Evolutionary conservation across 805 yeast species (phyloP), one percentile per base, ranked within the genome.

Genomic region (Starmerella scarabaei): DNA sequence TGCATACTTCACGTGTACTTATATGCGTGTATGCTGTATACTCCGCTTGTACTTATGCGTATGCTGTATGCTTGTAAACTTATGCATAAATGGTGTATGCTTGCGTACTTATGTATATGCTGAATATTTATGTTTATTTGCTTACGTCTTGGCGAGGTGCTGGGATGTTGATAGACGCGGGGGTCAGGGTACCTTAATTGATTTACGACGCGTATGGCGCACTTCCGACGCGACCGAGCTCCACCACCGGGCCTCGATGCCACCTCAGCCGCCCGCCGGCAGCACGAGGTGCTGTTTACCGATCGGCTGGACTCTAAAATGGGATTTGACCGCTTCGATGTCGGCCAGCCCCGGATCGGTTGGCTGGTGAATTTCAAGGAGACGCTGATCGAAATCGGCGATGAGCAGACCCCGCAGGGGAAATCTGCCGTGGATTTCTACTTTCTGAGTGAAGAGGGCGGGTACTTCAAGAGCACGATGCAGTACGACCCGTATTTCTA

Each of bases 301-400:
- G 93, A 85, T 53, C 66, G 68, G 21, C 64, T 86, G 8, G 98
- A 88, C 54, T 57, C 76, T 1, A 60, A 72, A 42, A 84, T 93
- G 91, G 98, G 97, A 11, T 91, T 91, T 56, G 82, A 78, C 33
- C 66, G 91, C 37, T 75, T 68, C 47, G 82, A 78, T 37, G 61
- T 76, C 46, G 83, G 94, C 23, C 73, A 93, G 27, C 58, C 68
- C 35, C 69, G 71, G 41, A 71, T 72, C 15, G 99, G 98, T 33
- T 91, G 98, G 98, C 64, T 91, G 40, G 72, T 80, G 31, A 93
- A 91, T 55, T 84, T 91, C 91, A 98, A 88, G 62, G 74, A 94
- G 2, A 82, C 93, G 1, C 66, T 80, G 1, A 35, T 43, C 5
- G 40, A 36, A 17, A 30, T 42, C 15, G 41, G 33, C 15, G 7